Evolutionary conservation across 2,329 filamentous ascomycete genomes (phyloP).

Genomic region (Trichoderma sp.): DNA sequence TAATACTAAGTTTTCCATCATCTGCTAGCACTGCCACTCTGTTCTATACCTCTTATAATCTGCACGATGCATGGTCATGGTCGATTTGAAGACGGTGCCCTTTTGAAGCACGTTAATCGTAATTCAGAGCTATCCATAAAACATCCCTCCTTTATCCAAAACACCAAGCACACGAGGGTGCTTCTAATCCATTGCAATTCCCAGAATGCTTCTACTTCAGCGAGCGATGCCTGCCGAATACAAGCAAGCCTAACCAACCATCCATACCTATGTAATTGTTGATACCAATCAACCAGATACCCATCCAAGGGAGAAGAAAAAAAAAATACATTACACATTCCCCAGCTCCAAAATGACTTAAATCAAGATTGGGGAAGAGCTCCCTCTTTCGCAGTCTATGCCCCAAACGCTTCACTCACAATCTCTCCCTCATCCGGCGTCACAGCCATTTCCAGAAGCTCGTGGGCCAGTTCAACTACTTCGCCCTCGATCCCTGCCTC

Average conservation of each 20-base stretch:
- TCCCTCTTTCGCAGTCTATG: slow-evolving; percentile 21
- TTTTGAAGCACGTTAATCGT: background rate
- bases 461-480: slow-evolving; percentile 75
- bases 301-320: background rate
- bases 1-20: no score
- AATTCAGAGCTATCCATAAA: background rate
- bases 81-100: background rate
- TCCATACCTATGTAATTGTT: no score
- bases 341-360: background rate
- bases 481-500: slow-evolving; percentile 75
- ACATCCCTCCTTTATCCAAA: background rate
- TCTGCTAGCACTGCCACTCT: background rate
- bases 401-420: slow-evolving; percentile 41
- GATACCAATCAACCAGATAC: no score
- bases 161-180: background rate
- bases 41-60: background rate
- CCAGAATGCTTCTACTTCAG: no score
- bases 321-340: background rate
- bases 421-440: slow-evolving; percentile 66
- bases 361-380: background rate
- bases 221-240: no score
- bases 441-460: slow-evolving; percentile 74
- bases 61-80: background rate
- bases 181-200: background rate
- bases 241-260: no score